Evolutionary conservation across 176 grass and related monocot species (phyloP).

Genomic region (Triticum timopheevii): DNA sequence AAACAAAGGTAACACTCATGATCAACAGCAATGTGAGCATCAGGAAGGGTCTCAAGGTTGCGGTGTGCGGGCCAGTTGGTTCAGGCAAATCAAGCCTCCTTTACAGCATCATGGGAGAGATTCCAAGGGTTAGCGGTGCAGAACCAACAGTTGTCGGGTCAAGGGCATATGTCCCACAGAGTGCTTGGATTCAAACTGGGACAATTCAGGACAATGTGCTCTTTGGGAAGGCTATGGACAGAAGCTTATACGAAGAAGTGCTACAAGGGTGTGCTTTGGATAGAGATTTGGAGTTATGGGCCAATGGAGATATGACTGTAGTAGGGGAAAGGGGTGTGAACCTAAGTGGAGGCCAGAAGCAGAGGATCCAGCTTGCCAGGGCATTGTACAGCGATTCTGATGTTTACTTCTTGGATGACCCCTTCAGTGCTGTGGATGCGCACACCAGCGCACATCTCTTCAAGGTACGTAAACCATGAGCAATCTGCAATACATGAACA

Average conservation of each 20-base stretch:
- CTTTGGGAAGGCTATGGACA: conserved; percentile 75
- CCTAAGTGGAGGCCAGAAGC: conserved; percentile 95
- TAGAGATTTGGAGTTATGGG: conserved; percentile 70
- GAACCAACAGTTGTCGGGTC: conserved; percentile 44
- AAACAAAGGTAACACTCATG: conserved; percentile 53
- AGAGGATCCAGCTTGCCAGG: conserved; percentile 89
- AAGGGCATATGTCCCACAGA: conserved; percentile 69
- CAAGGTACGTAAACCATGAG: conserved; percentile 38
- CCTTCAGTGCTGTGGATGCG: conserved; percentile 92
- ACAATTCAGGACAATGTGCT: conserved; percentile 78
- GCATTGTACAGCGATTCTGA: conserved; percentile 75
- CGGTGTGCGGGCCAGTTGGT: conserved; percentile 72
- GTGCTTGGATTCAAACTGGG: conserved; percentile 81
- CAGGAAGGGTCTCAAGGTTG: conserved; percentile 61
- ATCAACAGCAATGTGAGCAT: conserved; percentile 64
- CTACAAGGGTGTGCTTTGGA: conserved; percentile 75
- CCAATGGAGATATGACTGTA: conserved; percentile 69
- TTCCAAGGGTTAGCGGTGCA: conserved; percentile 55
- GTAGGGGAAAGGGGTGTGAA: conserved; percentile 83
- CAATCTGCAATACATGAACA: conserved; percentile 17
- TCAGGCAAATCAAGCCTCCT: conserved; percentile 91
- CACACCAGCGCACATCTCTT: conserved; percentile 82
- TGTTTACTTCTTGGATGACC: conserved; percentile 82
- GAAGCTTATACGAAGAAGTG: conserved; percentile 63
- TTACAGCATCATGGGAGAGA: conserved; percentile 74